Percentiles rank a stretch among this genome's conserved stretches.
These are phyloP conservation scores for Crepidotus sp. DNA, from an alignment of 1,284 basidiomycete species.

Conservation along the genomic window DNA sequence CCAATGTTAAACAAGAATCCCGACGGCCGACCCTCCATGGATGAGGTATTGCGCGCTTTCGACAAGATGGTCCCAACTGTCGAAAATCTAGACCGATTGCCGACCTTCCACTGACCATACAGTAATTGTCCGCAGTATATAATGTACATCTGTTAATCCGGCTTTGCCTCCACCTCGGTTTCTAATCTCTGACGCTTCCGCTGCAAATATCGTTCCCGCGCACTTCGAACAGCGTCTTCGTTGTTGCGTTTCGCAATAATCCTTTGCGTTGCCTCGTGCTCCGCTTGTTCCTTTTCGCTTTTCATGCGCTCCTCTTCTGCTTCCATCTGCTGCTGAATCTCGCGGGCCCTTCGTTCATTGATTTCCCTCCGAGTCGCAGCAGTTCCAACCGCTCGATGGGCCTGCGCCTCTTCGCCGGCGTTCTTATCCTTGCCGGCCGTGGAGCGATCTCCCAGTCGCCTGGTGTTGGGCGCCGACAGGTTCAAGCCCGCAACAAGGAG, in stretches of 20 bases:
- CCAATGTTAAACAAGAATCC: conserved; percentile 49
- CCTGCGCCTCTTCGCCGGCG: conserved; percentile 29
- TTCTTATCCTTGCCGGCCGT: conserved; percentile 25
- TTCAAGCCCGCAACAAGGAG: conserved; percentile 90
- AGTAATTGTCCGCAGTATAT: not conserved
- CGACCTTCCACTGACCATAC: conserved; percentile 19
- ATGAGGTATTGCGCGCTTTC: conserved; percentile 40
- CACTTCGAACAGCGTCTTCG: conserved; percentile 61
- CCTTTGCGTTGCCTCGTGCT: conserved; percentile 49
- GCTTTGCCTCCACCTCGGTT: conserved; percentile 21
- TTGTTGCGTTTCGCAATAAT: conserved; percentile 61
- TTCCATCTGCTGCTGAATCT: conserved; percentile 67
- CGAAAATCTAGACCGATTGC: conserved; percentile 26
- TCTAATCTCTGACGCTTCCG: conserved; percentile 69
- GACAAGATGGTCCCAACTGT: conserved; percentile 35
- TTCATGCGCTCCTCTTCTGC: conserved; percentile 56
- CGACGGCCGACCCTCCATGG: conserved; percentile 41
- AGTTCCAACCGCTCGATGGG: conserved; percentile 69
- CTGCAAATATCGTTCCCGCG: conserved; percentile 67
- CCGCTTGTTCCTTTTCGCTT: conserved; percentile 49
- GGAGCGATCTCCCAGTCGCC: conserved; percentile 38
- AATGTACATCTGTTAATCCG: conserved; percentile 13
- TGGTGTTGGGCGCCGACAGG: conserved; percentile 72
- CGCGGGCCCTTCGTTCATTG: conserved; percentile 64
- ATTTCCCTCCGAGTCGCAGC: conserved; percentile 76